These are phyloP conservation scores for Cytospora schulzeri DNA, from an alignment of 2,329 filamentous ascomycete genomes.

Conservation along the genomic window DNA sequence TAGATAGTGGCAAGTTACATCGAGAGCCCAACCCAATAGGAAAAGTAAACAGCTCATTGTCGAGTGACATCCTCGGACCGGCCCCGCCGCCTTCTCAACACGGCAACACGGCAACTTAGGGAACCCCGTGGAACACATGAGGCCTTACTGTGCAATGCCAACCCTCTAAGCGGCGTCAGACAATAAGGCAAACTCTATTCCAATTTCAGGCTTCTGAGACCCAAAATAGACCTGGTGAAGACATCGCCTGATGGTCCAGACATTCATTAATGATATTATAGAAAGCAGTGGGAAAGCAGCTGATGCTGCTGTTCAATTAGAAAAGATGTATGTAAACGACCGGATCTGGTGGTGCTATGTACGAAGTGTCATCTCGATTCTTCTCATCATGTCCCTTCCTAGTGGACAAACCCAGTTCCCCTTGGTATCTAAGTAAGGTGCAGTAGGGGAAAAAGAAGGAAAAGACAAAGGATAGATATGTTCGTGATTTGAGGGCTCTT, in stretches of 20 bases:
- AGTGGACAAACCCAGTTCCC: neutral
- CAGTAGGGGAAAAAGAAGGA: neutral
- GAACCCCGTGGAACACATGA: neutral
- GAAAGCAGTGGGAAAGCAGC: neutral
- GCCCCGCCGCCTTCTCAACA: neutral
- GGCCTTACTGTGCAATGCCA: neutral
- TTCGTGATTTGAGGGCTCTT: neutral
- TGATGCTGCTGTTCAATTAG: neutral
- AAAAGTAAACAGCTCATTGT: neutral
- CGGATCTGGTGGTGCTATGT: slow-evolving; percentile 10
- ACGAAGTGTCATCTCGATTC: slow-evolving; percentile 8
- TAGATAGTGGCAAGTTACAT: neutral
- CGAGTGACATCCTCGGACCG: neutral
- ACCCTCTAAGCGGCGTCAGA: slow-evolving; percentile 2
- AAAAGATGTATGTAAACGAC: neutral
- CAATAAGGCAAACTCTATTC: slow-evolving; percentile 1
- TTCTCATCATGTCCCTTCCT: neutral
- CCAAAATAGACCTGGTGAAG: neutral
- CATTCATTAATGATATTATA: neutral
- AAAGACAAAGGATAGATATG: neutral
- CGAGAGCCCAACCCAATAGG: neutral
- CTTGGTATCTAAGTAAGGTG: neutral
- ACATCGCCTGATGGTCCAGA: neutral
- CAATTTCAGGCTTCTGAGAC: neutral
- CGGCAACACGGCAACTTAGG: too few species aligned